A percentile compares a stretch with the other conserved stretches of the same genome.
Evolutionary conservation across 371 early-diverging fungal species (phyloP).

Genomic region (Mucor racemosus): DNA sequence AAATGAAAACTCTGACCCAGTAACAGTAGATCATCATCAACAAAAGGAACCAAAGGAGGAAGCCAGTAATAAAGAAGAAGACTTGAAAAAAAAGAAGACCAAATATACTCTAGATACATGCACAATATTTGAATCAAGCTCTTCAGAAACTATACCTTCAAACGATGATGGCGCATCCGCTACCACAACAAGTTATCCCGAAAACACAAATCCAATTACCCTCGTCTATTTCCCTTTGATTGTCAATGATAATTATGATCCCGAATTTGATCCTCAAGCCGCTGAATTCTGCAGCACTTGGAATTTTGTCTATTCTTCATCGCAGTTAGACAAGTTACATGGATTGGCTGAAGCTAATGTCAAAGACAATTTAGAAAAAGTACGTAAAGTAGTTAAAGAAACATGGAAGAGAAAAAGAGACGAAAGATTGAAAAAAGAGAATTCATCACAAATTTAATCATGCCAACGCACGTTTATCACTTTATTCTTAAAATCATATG

Average conservation of each 20-base stretch:
- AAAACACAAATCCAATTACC: constrained; percentile 51
- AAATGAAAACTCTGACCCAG: constrained; percentile 28
- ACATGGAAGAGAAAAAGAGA: constrained; percentile 53
- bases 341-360: constrained; percentile 58
- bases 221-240: constrained; percentile 68
- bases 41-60: constrained; percentile 18
- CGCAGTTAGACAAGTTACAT: constrained; percentile 60
- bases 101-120: constrained; percentile 43
- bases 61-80: neutral
- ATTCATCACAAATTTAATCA: constrained; percentile 1
- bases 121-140: constrained; percentile 44
- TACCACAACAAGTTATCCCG: constrained; percentile 17
- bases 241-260: constrained; percentile 54
- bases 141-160: constrained; percentile 29
- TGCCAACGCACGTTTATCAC: neutral
- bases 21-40: constrained; percentile 30
- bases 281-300: constrained; percentile 69
- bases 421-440: constrained; percentile 16
- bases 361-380: constrained; percentile 49
- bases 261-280: constrained; percentile 66
- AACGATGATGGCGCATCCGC: constrained; percentile 7
- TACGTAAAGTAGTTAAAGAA: constrained; percentile 42
- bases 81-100: neutral
- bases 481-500: too few species aligned
- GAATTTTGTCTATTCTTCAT: constrained; percentile 66